phyloP scores from a whole-genome alignment of 2,329 filamentous ascomycete genomes.

The Dactylellina leptospora region DNA sequence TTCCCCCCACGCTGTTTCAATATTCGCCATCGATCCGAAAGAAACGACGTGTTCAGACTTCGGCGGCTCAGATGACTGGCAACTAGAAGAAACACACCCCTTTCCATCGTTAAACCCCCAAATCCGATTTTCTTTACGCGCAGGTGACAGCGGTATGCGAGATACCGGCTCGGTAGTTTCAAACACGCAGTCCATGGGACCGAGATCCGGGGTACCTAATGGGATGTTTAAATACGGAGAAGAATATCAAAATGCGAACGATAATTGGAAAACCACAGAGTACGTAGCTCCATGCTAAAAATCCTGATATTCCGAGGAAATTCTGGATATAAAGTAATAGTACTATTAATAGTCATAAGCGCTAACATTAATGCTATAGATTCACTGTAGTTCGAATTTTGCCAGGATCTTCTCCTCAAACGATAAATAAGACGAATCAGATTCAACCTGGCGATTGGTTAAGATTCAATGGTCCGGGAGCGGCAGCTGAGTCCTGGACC shows the following conservation, averaged over 20 bases:
- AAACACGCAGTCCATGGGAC: too few species aligned
- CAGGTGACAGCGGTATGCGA: background rate
- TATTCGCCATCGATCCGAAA: slow-evolving; percentile 8
- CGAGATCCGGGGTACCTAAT: too few species aligned
- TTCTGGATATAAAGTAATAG: too few species aligned
- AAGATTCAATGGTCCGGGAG: slow-evolving; percentile 1
- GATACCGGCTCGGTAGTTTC: background rate
- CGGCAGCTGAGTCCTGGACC: background rate
- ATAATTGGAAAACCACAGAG: too few species aligned
- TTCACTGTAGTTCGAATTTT: background rate
- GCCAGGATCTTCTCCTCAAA: background rate
- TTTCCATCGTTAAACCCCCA: background rate
- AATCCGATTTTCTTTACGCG: background rate
- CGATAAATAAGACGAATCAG: background rate
- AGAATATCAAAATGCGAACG: too few species aligned
- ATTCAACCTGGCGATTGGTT: background rate
- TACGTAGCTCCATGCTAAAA: too few species aligned
- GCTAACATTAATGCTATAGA: too few species aligned
- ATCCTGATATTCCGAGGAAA: too few species aligned
- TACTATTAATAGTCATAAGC: too few species aligned
- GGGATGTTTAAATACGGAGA: too few species aligned
- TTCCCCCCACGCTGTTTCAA: background rate
- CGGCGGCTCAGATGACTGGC: background rate
- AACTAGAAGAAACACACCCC: background rate
- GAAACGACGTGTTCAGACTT: background rate